Percentiles rank a stretch among this genome's conserved stretches.
These are phyloP conservation scores for Ligustrum vulgare DNA, from an alignment of 257 asterid genomes.

Conservation along the genomic window DNA sequence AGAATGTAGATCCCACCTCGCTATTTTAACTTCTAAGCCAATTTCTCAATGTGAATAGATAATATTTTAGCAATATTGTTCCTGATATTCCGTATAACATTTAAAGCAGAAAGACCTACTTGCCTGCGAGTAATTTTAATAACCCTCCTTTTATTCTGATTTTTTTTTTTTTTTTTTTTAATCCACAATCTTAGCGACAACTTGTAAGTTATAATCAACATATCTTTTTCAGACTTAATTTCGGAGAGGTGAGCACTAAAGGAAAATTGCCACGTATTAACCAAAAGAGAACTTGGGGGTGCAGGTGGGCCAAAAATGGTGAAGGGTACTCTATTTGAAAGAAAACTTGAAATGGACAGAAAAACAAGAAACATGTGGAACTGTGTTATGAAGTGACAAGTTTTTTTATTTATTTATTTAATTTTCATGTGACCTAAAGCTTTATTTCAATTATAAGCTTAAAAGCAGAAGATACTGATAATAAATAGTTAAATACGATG, in stretches of 20 bases:
- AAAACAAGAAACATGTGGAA: conserved; percentile 21
- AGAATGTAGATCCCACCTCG: conserved; percentile 30
- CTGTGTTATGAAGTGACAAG: conserved; percentile 20
- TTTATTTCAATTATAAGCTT: conserved; percentile 17
- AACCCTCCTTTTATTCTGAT: not conserved
- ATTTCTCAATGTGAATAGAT: not conserved
- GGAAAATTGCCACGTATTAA: conserved; percentile 30
- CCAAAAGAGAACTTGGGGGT: not conserved
- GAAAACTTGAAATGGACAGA: conserved; percentile 29
- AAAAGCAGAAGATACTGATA: not conserved
- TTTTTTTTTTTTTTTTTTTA: conserved; percentile 24
- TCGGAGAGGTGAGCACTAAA: conserved; percentile 18
- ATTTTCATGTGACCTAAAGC: conserved; percentile 11
- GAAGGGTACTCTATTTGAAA: no score
- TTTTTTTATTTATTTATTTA: not conserved
- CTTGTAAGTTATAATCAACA: not conserved
- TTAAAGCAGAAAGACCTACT: conserved; percentile 39
- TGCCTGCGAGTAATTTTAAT: conserved; percentile 24
- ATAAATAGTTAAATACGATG: conserved; percentile 10
- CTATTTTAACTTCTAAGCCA: conserved; percentile 13
- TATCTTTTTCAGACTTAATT: conserved; percentile 16
- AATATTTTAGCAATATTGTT: not conserved
- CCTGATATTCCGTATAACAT: conserved; percentile 36
- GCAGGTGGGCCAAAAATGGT: conserved; percentile 27
- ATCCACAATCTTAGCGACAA: conserved; percentile 47